A percentile compares a stretch with the other conserved stretches of the same genome.
phyloP scores from a whole-genome alignment of 202 grass and related monocot species.

The Saccharum hybrid region DNA sequence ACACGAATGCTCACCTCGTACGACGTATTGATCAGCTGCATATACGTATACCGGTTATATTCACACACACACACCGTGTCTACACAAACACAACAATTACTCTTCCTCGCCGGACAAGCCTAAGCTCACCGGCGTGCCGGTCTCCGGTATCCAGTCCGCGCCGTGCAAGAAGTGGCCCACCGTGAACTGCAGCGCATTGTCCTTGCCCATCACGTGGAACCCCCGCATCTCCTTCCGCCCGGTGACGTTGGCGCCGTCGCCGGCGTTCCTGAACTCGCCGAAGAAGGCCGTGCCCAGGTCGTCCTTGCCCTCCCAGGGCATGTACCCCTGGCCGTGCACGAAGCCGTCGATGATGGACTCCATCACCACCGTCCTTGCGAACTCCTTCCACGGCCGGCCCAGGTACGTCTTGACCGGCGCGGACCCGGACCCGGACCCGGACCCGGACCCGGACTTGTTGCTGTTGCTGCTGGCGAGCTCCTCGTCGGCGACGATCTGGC shows the following conservation, averaged over 20 bases:
- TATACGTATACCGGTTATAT: background rate
- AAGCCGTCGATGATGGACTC: slow-evolving; percentile 65
- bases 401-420: slow-evolving; percentile 53
- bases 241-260: slow-evolving; percentile 52
- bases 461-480: background rate
- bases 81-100: background rate
- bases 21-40: background rate
- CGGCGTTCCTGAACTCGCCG: slow-evolving; percentile 69
- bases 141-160: slow-evolving; percentile 74
- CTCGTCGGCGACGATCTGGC: slow-evolving; percentile 60
- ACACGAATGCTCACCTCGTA: background rate
- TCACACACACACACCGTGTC: background rate
- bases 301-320: slow-evolving; percentile 65
- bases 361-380: slow-evolving; percentile 70
- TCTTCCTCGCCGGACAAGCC: slow-evolving; percentile 47
- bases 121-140: slow-evolving; percentile 65
- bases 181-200: slow-evolving; percentile 63
- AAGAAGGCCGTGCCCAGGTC: slow-evolving; percentile 65
- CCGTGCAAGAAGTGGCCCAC: slow-evolving; percentile 75
- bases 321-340: slow-evolving; percentile 72
- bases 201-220: slow-evolving; percentile 58
- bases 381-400: slow-evolving; percentile 78
- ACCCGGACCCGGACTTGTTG: background rate
- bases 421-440: background rate
- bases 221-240: slow-evolving; percentile 53